Percentiles rank a stretch among this genome's conserved stretches.
These are phyloP conservation scores for Globisporangium barbulae DNA, from an alignment of 352 stramenopile species.

Conservation along the genomic window DNA sequence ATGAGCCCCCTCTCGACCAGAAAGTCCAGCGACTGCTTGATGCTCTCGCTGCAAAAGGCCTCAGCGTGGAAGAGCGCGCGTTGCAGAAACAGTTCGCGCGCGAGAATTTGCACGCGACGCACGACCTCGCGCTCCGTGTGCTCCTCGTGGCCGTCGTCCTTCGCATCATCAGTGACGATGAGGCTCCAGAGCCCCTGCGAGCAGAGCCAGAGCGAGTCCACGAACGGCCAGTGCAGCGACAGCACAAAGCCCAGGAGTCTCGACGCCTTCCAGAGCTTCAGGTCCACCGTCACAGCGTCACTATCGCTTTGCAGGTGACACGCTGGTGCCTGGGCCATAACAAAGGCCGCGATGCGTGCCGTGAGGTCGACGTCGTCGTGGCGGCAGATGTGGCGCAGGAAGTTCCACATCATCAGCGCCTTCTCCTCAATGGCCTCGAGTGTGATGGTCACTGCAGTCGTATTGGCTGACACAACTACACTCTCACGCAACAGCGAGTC, in stretches of 20 bases:
- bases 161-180: conserved; percentile 5
- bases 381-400: conserved; percentile 65
- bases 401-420: conserved; percentile 52
- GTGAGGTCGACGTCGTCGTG: conserved; percentile 47
- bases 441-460: conserved; percentile 17
- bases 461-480: conserved; percentile 8
- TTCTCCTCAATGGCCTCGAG: conserved; percentile 34
- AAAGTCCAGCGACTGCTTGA: conserved; percentile 73
- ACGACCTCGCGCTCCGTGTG: conserved; percentile 48
- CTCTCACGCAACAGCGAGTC: conserved; percentile 32
- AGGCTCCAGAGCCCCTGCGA: conserved; percentile 46
- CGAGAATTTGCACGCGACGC: conserved; percentile 47
- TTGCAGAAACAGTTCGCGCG: conserved; percentile 44
- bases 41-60: conserved; percentile 69
- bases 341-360: conserved; percentile 31
- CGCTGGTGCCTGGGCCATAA: conserved; percentile 20
- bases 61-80: conserved; percentile 52
- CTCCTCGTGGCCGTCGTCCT: not conserved
- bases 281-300: conserved; percentile 23
- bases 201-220: conserved; percentile 72
- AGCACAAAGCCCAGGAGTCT: conserved; percentile 58
- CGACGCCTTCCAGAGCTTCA: conserved; percentile 31
- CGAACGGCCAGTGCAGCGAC: conserved; percentile 72
- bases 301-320: conserved; percentile 10
- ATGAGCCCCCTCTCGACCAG: conserved; percentile 45